Evolutionary conservation across 441 rosid species (phyloP), one percentile per base, ranked within the genome.

Genomic region (Mallotus japonicus): DNA sequence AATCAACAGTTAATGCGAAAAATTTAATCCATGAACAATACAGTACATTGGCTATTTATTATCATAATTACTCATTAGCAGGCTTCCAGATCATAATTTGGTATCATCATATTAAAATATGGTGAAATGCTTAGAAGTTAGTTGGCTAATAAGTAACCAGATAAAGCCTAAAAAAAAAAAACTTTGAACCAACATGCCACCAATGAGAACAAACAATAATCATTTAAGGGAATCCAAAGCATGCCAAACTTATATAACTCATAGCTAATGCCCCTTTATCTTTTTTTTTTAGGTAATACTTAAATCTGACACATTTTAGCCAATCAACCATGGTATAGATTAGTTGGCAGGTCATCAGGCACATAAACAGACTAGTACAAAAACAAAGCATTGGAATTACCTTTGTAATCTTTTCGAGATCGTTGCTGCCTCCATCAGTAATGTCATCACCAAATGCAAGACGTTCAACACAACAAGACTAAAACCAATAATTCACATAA

Each of bases 361-460:
- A 54, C 46, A 49, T 34, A 20, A 50, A 37, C 34, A 28, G 34
- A 53, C 72, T 69, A 54, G 58, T 4, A 32, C 19, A 10, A 20
- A 62, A 3, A 28, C 46, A 19, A 24, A 70, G 40, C 47, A 49
- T 37, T 46, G 22, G 16, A 55, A 49, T 62, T 85, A 95, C 99
- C 89, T 85, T 91, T 37, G 97, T 95, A 83, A 95, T 95, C 83
- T 87, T 95, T 80, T 88, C 89, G 64, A 91, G 85, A 79, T 95
- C 99, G 84, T 95, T 96, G 82, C 78, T 84, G 75, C 99, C 99
- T 74, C 96, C 99, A 84, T 95, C 98, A 65, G 95, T 95, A 75
- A 95, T 77, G 72, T 95, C 90, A 79, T 92, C 89, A 3, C 98
- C 98, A 73, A 87, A 91, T 63, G 92, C 88, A 75, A 95, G 81